phyloP scores from a whole-genome alignment of 257 asterid genomes.

The Solanum neorickii region DNA sequence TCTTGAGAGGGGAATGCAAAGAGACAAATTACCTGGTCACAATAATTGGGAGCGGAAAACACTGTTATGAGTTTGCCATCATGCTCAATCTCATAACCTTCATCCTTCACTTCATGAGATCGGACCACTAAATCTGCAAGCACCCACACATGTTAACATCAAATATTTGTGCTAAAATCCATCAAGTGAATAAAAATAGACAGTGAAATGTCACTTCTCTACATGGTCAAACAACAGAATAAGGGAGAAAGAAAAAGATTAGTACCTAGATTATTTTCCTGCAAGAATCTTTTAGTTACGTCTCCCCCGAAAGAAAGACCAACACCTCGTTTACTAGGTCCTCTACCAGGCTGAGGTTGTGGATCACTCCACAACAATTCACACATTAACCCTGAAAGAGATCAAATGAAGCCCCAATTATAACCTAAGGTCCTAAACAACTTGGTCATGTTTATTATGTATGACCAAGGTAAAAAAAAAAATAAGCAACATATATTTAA shows the following conservation, averaged over 20 bases:
- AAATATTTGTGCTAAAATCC: background rate
- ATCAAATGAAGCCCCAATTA: background rate
- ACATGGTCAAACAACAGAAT: background rate
- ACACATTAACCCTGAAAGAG: constrained; percentile 78
- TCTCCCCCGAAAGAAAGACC: constrained; percentile 94
- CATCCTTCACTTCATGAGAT: constrained; percentile 98
- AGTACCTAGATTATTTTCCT: constrained; percentile 79
- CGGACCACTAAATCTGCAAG: constrained; percentile 89
- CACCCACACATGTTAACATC: background rate
- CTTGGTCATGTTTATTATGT: background rate
- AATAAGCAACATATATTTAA: background rate
- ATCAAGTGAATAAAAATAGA: background rate
- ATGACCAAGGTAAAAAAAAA: background rate
- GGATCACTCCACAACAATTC: constrained; percentile 99
- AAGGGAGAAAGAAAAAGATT: background rate
- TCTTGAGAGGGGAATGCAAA: background rate
- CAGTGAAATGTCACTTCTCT: background rate
- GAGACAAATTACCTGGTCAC: constrained; percentile 74
- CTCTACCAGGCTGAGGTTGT: constrained; percentile 96
- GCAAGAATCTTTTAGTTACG: constrained; percentile 81
- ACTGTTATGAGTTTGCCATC: constrained; percentile 97
- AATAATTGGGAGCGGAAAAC: constrained; percentile 96
- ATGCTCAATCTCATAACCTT: constrained; percentile 93
- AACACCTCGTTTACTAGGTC: constrained; percentile 99
- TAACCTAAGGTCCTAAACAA: background rate